Evolutionary conservation across 148 eudicot genomes (phyloP), one percentile per base, ranked within the genome.

Genomic region (Camellia granthamiana): DNA sequence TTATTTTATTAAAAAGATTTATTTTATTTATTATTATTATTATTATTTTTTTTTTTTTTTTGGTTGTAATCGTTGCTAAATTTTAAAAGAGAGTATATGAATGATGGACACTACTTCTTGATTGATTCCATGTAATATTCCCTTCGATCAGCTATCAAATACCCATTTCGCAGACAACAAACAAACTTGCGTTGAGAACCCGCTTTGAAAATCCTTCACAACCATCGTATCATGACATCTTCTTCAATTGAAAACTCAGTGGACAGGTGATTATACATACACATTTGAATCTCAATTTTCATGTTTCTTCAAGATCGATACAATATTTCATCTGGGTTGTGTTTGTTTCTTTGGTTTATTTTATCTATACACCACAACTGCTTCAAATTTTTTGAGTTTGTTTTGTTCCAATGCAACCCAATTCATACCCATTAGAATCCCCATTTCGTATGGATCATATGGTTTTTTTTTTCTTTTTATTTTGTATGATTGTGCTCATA

Each of bases 181-280:
- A 49, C 63, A 78, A 78, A 49, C 18, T 66, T n/a, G 59, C 14
- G 43, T 18, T 19, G 3, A 77, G 68, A 19, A 13, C 42, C 19
- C 71, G n/a, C 15, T 3, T 38, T 6, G 49, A 43, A 1, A 14
- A 49, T 69, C 16, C 30, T 46, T 30, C 6, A 3, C 56, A 2
- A 47, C 68, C 56, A 78, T 84, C 65, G 5, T 63, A 79, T 54
- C 52, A 88, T 88, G 90, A 86, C 85, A 5, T 51, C 56, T 65
- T 84, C 88, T 44, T 82, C 87, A 3, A 75, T 14, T 64, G 85
- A 80, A 21, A 55, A 69, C 80, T 84, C 90, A 11, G 41, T 30
- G 19, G 83, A 83, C 42, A 84, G 89, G 90, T 88, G 77, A 68
- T 58, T 4, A 21, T 0, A 49, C 11, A 18, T 47, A 42, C 18